Evolutionary conservation across 2,329 filamentous ascomycete genomes (phyloP), one percentile per base, ranked within the genome.

Genomic region (Aureobasidium sp.): DNA sequence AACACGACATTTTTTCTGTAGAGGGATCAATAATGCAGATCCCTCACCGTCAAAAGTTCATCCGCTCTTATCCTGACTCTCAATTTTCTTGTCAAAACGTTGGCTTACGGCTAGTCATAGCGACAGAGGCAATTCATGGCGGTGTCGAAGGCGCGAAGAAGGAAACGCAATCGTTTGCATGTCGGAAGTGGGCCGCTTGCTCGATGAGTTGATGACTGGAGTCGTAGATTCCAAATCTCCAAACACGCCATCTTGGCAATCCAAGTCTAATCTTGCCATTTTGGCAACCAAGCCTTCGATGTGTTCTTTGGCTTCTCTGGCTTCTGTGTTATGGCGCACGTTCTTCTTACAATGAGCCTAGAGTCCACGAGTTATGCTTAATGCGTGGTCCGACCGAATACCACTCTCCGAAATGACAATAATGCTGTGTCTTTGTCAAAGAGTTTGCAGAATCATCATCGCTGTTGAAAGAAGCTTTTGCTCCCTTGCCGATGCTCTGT

Each of bases 261-360:
- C 9, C 53, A n/a, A 57, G 53, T 44, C 53, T 57, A 57, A 34
- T 46, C 53, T 29, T 57, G 53, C 53, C 53, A 6, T n/a, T 5
- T 20, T 26, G 9, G n/a, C 26, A 12, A 32, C 26, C 46, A 29
- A 29, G 24, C 26, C 15, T 46, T 17, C 12, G n/a, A 44, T 32
- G 41, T 32, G 15, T 56, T 17, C 41, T 56, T 13, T 13, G 41
- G 26, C 29, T 56, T 17, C 41, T 56, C 8, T 13, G 41, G 26
- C 29, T 32, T 26, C 39, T 27, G 52, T 44, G 27, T 10, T 43
- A 55, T 55, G 36, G 51, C 37, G 51, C 51, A 55, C 51, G 51
- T 55, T 55, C 36, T 55, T 27, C 12, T 43, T 27, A 20, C 24
- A 32, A 55, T 43, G 36, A 8, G 37, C 34, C 51, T 9, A 43